Evolutionary conservation across 2,329 filamentous ascomycete species (phyloP), one percentile per base, ranked within the genome.

Genomic region (Penicillium sp.): DNA sequence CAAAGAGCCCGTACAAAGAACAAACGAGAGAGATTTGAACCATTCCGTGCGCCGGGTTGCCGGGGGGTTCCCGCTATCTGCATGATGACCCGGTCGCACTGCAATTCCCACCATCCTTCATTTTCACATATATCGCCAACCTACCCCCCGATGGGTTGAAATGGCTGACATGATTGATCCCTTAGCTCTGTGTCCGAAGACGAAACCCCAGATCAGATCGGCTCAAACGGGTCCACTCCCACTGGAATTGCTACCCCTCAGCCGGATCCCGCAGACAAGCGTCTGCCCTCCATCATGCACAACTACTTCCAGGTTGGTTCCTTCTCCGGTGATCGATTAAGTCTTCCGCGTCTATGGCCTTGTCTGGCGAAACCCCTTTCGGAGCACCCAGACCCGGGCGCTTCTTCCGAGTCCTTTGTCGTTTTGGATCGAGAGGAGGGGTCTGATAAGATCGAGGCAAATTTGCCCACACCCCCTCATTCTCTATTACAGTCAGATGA

Each of bases 221-320:
- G 90, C 72, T 89, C 89, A 54, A 83, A 79, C 74, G 89, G 90
- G 67, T 92, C 90, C 51, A 94, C 92, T 68, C 89, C 92, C 69
- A 95, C 92, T 66, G 92, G 92, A 70, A 85, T 96, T 74, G 89
- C 91, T 64, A 99, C 94, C 60, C 94, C 94, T 65, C 89, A 92
- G 70, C 94, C 94, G 65, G 93, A 97, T 77, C 88, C 89, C 61
- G 88, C 89, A 71, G 94, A 99, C 80, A 97, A 96, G 80, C 89
- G 94, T 78, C 82, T 96, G 73, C 94, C 94, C 66, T 90, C 92
- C 74, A 96, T 97, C 80, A 89, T 94, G 84, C 85, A 87, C 76
- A 95, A 89, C 82, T 97, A 94, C 83, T 96, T 97, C 84, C 94
- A 99, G 93, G 94, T 99, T 96, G 88, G 94, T 97, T 84, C 85